These are phyloP conservation scores for Tetrapisispora namnaoensis DNA, from an alignment of 805 yeast species.

Conservation along the genomic window DNA sequence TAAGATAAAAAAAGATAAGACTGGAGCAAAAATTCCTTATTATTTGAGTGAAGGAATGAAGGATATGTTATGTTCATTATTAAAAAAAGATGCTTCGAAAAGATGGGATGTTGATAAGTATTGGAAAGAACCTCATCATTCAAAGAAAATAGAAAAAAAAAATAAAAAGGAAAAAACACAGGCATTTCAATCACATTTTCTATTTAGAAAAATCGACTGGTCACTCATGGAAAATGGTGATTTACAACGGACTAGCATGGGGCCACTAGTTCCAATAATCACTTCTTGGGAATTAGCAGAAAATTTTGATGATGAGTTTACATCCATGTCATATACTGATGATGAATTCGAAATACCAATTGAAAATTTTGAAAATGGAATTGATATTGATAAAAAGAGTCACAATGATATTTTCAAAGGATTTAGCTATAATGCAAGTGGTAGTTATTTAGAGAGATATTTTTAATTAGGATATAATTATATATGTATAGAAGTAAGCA, in stretches of 20 bases:
- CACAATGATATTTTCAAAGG: constrained; percentile 27
- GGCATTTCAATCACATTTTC: constrained; percentile 51
- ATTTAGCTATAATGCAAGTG: constrained; percentile 30
- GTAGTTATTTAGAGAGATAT: constrained; percentile 28
- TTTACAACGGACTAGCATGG: constrained; percentile 36
- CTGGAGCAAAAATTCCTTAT: constrained; percentile 49
- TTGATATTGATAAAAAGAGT: constrained; percentile 2
- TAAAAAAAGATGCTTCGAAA: constrained; percentile 60
- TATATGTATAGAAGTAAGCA: not conserved
- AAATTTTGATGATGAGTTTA: constrained; percentile 73
- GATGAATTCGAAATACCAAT: constrained; percentile 4
- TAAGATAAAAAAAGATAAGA: constrained; percentile 58
- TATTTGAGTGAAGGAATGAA: constrained; percentile 73
- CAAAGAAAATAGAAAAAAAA: constrained; percentile 7
- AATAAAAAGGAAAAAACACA: constrained; percentile 23
- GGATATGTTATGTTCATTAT: constrained; percentile 54
- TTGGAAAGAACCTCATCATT: constrained; percentile 29
- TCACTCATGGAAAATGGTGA: constrained; percentile 40
- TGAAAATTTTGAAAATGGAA: constrained; percentile 5
- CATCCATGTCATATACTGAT: constrained; percentile 47
- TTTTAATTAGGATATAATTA: constrained; percentile 9
- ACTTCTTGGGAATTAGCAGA: constrained; percentile 79
- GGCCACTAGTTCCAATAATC: constrained; percentile 77
- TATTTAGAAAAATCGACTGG: constrained; percentile 76
- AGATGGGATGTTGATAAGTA: constrained; percentile 52